Base-by-base conservation (phyloP, 805 yeast species). In the Suhomyces canberraensis region DNA sequence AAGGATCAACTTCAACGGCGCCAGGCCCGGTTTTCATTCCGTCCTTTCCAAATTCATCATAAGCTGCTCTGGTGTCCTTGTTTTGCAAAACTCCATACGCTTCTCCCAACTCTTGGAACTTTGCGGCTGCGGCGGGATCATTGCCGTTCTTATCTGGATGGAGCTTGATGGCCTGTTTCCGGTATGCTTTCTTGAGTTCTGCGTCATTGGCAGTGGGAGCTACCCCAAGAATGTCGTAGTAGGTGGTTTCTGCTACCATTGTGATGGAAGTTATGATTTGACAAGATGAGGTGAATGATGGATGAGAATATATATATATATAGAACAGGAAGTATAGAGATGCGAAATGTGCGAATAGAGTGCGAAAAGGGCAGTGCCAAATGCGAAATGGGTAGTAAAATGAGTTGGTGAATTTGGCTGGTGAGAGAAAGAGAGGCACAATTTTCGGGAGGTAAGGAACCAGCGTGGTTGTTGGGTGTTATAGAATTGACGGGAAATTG, bases 91-190 rank as follows among this genome's bases (percentile, higher is more conserved):
- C 86, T 47, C 84, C 89, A 50, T 84, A 85, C 0, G 91, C 91
- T 46, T 66, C 73, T 4, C 69, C 73, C 26, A 68, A 42, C 39
- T 76, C 85, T 61, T 93, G 96, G 62, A 93, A 93, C 51, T 83
- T 81, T 34, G 75, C 78, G 11, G 91, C 88, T 11, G 98, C 98
- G 9, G 77, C 75, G 27, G 93, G 95, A 57, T 93, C 95, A 52
- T 84, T 81, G n/a, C 95, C 96, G 54, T 91, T 88, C 67, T 93
- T 93, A 60, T 93, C 98, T 1, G 98, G 98, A 60, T 91, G 98
- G 34, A 86, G 84, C 40, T 70, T 72, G 61, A 91, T 84, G 6
- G 98, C 98, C 59, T 80, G 79, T 58, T 84, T 85, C 44, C 98
- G 75, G 61, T 93, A 93, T 0, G 97, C 95, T 58, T 88, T 88